A percentile compares a stretch with the other conserved stretches of the same genome.
Conservation (phyloP, 345 rosid genomes). For the Populus euphratica region DNA sequence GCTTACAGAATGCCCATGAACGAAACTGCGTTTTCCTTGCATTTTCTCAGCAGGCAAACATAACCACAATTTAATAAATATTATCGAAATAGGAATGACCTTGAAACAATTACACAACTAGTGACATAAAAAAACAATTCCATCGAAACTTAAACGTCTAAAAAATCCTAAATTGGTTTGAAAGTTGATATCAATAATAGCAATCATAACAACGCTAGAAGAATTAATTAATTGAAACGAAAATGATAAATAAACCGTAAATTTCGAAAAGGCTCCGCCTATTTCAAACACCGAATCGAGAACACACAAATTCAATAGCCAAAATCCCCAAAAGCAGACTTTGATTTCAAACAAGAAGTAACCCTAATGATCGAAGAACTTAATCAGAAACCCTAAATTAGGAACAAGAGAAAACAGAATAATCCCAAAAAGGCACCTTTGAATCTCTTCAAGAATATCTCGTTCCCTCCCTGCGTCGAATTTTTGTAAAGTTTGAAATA, state of each 20-base stretch:
- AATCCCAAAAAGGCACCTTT: slow-evolving; percentile 19
- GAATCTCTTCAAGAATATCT: not conserved
- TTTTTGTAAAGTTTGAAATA: rapidly evolving
- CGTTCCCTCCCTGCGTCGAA: not conserved
- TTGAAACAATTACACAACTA: too few species aligned
- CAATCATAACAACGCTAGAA: not conserved
- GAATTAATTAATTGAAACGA: not conserved
- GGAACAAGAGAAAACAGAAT: not conserved
- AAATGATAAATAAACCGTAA: not conserved
- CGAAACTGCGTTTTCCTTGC: too few species aligned
- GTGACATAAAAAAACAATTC: too few species aligned
- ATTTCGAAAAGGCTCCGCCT: not conserved
- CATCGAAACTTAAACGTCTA: not conserved
- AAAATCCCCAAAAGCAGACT: not conserved
- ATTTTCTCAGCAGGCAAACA: not conserved
- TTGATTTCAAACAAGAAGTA: not conserved
- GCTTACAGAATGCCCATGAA: not conserved
- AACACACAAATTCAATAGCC: not conserved
- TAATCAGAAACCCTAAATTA: not conserved
- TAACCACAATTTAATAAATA: not conserved
- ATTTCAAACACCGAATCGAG: not conserved
- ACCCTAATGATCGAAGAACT: not conserved
- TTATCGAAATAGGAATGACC: not conserved
- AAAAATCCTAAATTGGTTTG: not conserved
- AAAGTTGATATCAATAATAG: not conserved